Evolutionary conservation across 1,284 basidiomycete genomes (phyloP), one percentile per base, ranked within the genome.

Genomic region (Phlebopus sp.): DNA sequence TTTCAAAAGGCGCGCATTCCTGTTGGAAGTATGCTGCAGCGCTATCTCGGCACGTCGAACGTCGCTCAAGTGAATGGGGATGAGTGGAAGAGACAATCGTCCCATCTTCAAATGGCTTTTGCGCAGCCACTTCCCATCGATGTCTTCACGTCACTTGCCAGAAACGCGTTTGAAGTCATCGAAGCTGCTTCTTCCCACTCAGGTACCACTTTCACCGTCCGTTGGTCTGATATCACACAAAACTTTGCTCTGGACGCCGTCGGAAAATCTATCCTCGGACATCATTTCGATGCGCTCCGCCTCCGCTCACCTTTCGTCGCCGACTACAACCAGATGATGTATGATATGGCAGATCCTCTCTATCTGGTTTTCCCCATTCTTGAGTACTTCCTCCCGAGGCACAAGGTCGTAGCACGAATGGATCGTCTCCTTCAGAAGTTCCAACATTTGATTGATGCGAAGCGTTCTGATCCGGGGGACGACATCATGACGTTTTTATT

Each of bases 401-500:
- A 8, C 5, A 25, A 25, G 25, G 8, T 25, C 25, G 8, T 25
- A 8, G 8, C 25, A 25, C 25, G 25, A 25, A 8, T 25, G 25
- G 25, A 25, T 8, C 25, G 25, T 8, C 25, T 25, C 5, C 25
- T 25, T 8, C 25, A 25, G 8, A 25, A 25, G 8, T 25, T 25
- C 8, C 25, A 25, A 25, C 5, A 25, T 4, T 8, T 17, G 40
- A 55, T n/a, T n/a, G n/a, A n/a, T n/a, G n/a, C n/a, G n/a, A n/a
- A n/a, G n/a, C n/a, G n/a, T n/a, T n/a, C n/a, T 6, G 53, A 63
- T n/a, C 56, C 55, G 6, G 68, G 68, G 4, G 56, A 63, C 27
- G 68, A 69, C 47, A 58, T 69, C 52, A 47, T 69, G 41, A 62
- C 68, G 27, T 66, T 60, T 46, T 67, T 69, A 68, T 49, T 69